Percentiles rank a stretch among this genome's conserved stretches.
Conservation (phyloP, 805 yeast species). For the Yamadazyma ubonensis region DNA sequence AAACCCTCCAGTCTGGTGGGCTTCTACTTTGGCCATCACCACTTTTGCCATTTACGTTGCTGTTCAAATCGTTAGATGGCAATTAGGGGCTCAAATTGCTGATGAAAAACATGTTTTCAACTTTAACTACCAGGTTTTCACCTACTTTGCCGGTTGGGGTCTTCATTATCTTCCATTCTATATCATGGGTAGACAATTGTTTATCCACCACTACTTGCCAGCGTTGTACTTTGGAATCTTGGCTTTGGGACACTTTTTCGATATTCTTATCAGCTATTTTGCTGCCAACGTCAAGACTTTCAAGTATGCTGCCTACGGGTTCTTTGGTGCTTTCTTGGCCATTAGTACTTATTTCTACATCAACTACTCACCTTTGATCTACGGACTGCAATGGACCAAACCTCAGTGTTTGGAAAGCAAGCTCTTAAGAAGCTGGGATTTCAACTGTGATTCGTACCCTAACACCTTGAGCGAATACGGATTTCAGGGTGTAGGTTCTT, state of each 20-base stretch:
- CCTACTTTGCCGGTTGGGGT: constrained; percentile 67
- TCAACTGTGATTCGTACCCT: constrained; percentile 65
- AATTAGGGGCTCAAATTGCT: constrained; percentile 45
- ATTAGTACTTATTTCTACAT: constrained; percentile 55
- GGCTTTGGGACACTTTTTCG: constrained; percentile 69
- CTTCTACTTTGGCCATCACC: constrained; percentile 52
- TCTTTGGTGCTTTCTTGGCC: constrained; percentile 49
- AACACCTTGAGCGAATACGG: constrained; percentile 26
- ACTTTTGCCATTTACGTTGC: constrained; percentile 50
- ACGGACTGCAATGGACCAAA: constrained; percentile 80
- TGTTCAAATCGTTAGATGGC: constrained; percentile 59
- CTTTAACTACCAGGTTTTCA: constrained; percentile 61
- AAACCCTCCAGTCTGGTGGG: constrained; percentile 81
- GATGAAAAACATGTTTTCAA: constrained; percentile 55
- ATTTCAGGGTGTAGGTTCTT: constrained; percentile 8
- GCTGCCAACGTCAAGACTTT: constrained; percentile 38
- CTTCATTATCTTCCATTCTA: constrained; percentile 73
- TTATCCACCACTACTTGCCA: constrained; percentile 91
- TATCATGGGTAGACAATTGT: constrained; percentile 89
- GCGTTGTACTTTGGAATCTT: constrained; percentile 85
- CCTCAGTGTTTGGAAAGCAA: constrained; percentile 60
- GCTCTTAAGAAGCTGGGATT: constrained; percentile 78
- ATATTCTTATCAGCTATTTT: constrained; percentile 45
- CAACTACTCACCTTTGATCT: constrained; percentile 68
- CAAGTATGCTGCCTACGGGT: constrained; percentile 43